These are phyloP conservation scores for Glaciozyma antarctica DNA, from an alignment of 768 basidiomycete genomes.

Conservation along the genomic window DNA sequence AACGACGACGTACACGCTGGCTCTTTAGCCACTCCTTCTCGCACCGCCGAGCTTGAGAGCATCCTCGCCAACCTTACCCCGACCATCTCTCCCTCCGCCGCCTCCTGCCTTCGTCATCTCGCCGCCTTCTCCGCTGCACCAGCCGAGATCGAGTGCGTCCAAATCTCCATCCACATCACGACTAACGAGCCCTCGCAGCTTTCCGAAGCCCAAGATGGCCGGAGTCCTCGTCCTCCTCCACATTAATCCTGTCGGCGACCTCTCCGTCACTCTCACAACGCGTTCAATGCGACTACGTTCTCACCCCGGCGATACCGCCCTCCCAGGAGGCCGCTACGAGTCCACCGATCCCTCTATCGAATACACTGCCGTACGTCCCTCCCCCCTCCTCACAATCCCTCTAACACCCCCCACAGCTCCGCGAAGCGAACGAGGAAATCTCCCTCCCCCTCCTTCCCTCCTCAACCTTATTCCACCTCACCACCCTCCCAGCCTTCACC, in stretches of 20 bases:
- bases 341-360: conserved; percentile 10
- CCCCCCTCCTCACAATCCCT: too few species aligned
- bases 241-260: conserved; percentile 11
- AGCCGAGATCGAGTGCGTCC: neutral
- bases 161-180: neutral
- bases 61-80: neutral
- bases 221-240: conserved; percentile 33
- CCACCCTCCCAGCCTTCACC: conserved; percentile 30
- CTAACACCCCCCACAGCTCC: conserved; percentile 5
- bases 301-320: conserved; percentile 33
- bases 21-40: too few species aligned
- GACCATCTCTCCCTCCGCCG: neutral
- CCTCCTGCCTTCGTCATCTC: neutral
- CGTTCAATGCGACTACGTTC: conserved; percentile 19
- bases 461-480: conserved; percentile 21
- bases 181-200: neutral
- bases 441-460: conserved; percentile 6
- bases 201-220: conserved; percentile 17
- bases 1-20: too few species aligned
- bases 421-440: conserved; percentile 34
- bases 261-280: conserved; percentile 31
- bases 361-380: conserved; percentile 23
- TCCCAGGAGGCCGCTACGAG: conserved; percentile 32
- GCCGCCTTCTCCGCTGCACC: neutral
- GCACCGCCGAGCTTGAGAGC: neutral